Base-by-base conservation (phyloP, 176 grass and related monocot genomes). In the barley (Hordeum vulgare) region DNA sequence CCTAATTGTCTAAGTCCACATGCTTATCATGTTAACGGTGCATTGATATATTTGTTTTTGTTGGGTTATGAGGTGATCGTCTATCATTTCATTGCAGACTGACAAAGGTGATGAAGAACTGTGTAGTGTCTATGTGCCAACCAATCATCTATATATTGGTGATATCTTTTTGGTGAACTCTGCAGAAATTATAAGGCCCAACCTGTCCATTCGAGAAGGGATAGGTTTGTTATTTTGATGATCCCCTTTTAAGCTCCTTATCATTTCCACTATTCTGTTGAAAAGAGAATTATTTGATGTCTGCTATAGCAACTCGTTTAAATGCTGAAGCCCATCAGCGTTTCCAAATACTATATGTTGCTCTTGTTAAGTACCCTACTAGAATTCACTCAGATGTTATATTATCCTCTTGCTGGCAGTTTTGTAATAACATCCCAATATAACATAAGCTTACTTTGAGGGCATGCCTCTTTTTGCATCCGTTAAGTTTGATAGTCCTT, bases 141-240 rank as follows among this genome's bases (percentile, higher is more conserved):
- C 93, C 70, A 99, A 99, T 84, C 96, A 99, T 94, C 84, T 99
- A 76, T 99, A 96, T 62, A 96, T 99, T 73, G 96, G 91, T 36
- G 96, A 94, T 72, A 96, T 99, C 62, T 96, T 99, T 87, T 89
- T 96, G 85, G 91, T 99, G 75, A 99, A 96, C 65, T 90, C 93
- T 79, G 74, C 82, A 4, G 93, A 99, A 56, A 92, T 99, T 90
- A 96, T 96, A 82, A 94, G 96, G 77, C 96, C 96, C 8, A 99
- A 96, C 86, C 71, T 99, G 18, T 99, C 93, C 70, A 93, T 96
- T 63, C 91, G 96, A 11, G 93, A 99, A 88, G 96, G 93, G 73
- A 99, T 99, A 96, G 96, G 93, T 99, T 64, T 23, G 85, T 76
- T 87, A 23, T 60, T 87, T 84, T 70, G 62, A 23, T 3, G 1